phyloP scores from a whole-genome alignment of 2,329 filamentous ascomycete species.

The Epichloe gansuensis region DNA sequence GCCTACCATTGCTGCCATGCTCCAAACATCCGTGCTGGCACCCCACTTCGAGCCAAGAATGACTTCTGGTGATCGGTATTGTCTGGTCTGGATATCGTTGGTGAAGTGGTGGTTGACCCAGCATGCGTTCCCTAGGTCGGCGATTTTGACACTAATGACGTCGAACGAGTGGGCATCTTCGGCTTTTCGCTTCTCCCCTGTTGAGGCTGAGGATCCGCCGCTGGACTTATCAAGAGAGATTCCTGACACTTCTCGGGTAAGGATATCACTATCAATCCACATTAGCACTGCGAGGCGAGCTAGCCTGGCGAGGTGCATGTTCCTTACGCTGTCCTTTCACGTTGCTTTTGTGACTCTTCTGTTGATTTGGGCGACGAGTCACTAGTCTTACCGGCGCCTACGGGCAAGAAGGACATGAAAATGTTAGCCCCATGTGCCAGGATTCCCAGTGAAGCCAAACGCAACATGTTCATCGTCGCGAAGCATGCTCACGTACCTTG shows the following conservation, averaged over 20 bases:
- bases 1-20: slow-evolving; percentile 97
- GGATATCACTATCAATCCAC: slow-evolving; percentile 52
- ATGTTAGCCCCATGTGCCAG: neutral
- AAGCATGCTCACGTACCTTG: slow-evolving; percentile 47
- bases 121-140: slow-evolving; percentile 93
- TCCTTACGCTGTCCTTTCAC: slow-evolving; percentile 87
- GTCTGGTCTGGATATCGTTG: slow-evolving; percentile 95
- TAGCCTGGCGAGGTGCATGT: neutral
- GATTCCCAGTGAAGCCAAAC: neutral
- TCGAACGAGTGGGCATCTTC: slow-evolving; percentile 49
- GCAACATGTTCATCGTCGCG: neutral
- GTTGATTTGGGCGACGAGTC: slow-evolving; percentile 38
- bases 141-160: slow-evolving; percentile 97
- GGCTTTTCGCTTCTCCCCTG: slow-evolving; percentile 50
- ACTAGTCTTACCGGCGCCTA: slow-evolving; percentile 25
- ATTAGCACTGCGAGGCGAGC: slow-evolving; percentile 5
- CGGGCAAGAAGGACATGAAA: neutral
- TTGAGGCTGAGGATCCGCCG: slow-evolving; percentile 34
- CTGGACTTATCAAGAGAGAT: slow-evolving; percentile 77
- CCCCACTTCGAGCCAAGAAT: slow-evolving; percentile 97
- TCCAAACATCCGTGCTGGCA: slow-evolving; percentile 98
- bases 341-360: slow-evolving; percentile 61
- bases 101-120: slow-evolving; percentile 99
- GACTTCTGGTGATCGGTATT: slow-evolving; percentile 94
- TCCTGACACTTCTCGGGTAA: slow-evolving; percentile 86